Conservation (phyloP, 2,329 filamentous ascomycete species). For the Pseudocercospora eumusae region DNA sequence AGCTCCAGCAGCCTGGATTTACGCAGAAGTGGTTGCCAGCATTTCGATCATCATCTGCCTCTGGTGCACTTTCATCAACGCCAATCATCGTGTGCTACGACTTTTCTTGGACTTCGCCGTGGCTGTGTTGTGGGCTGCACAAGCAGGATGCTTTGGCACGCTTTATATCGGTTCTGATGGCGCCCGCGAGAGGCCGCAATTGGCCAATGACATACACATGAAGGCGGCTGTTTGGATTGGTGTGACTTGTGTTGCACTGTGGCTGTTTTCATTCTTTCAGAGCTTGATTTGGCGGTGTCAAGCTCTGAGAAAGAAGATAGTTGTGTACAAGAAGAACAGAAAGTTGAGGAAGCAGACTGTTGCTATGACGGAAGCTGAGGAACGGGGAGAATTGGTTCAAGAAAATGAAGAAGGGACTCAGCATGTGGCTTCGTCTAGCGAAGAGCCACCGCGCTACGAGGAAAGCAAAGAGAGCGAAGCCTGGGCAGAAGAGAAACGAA, state of each 20-base stretch:
- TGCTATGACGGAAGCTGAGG: neutral
- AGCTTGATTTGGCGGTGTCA: slow-evolving; percentile 16
- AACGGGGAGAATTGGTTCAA: neutral
- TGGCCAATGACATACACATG: slow-evolving; percentile 12
- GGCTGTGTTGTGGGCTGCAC: slow-evolving; percentile 13
- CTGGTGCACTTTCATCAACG: slow-evolving; percentile 13
- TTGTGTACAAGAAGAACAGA: neutral
- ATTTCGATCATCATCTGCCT: slow-evolving; percentile 11
- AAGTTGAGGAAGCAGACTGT: neutral
- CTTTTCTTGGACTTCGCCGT: slow-evolving; percentile 11
- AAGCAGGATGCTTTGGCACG: slow-evolving; percentile 12
- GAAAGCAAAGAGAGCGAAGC: neutral
- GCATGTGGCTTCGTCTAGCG: neutral
- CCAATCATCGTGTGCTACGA: slow-evolving; percentile 1
- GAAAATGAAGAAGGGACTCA: neutral
- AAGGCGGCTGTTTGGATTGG: slow-evolving; percentile 5
- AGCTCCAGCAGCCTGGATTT: slow-evolving; percentile 13
- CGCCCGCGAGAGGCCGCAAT: neutral
- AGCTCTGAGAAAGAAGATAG: slow-evolving; percentile 6
- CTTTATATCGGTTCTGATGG: slow-evolving; percentile 6
- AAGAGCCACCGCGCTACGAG: neutral
- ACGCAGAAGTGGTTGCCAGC: slow-evolving; percentile 14
- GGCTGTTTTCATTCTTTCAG: slow-evolving; percentile 11
- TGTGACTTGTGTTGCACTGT: slow-evolving; percentile 6
- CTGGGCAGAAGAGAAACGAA: slow-evolving; percentile 15